Conservation (phyloP, 2,329 filamentous ascomycete species). For the Trichoderma gracile region DNA sequence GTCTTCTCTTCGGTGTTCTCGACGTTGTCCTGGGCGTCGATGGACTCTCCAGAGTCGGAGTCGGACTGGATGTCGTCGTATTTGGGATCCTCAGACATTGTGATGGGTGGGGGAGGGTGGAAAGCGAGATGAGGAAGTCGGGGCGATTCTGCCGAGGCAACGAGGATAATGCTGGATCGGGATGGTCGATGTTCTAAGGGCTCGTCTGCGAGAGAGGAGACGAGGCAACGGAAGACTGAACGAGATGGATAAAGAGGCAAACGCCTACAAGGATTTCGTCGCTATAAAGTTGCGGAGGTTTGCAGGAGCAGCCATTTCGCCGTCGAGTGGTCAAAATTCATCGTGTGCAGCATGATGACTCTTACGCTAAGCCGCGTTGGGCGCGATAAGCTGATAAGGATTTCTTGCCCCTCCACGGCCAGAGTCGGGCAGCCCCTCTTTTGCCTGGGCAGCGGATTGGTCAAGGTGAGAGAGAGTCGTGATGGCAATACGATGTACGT, state of each 20-base stretch:
- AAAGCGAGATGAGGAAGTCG: background rate
- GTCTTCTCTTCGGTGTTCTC: slow-evolving; percentile 65
- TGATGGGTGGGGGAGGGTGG: slow-evolving; percentile 31
- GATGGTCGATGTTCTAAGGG: background rate
- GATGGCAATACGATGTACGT: too few species aligned
- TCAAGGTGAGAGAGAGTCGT: too few species aligned
- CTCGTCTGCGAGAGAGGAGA: slow-evolving; percentile 6
- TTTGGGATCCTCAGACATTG: slow-evolving; percentile 55
- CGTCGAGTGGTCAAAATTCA: slow-evolving; percentile 45
- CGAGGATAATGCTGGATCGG: too few species aligned
- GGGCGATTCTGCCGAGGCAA: background rate
- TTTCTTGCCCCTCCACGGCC: slow-evolving; percentile 40
- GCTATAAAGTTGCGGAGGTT: slow-evolving; percentile 29
- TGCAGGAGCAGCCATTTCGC: slow-evolving; percentile 37
- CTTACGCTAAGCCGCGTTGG: slow-evolving; percentile 42
- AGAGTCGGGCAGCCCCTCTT: slow-evolving; percentile 33
- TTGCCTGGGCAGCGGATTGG: too few species aligned
- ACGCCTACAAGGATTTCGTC: slow-evolving; percentile 28
- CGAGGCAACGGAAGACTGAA: background rate
- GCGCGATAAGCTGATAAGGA: slow-evolving; percentile 44
- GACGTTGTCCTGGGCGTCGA: slow-evolving; percentile 59
- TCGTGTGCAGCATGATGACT: slow-evolving; percentile 47
- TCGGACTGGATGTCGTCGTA: slow-evolving; percentile 75
- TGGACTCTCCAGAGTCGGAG: slow-evolving; percentile 65
- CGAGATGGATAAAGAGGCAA: background rate